These are phyloP conservation scores for Malus sieversii DNA, from an alignment of 306 rosid species.

Conservation along the genomic window DNA sequence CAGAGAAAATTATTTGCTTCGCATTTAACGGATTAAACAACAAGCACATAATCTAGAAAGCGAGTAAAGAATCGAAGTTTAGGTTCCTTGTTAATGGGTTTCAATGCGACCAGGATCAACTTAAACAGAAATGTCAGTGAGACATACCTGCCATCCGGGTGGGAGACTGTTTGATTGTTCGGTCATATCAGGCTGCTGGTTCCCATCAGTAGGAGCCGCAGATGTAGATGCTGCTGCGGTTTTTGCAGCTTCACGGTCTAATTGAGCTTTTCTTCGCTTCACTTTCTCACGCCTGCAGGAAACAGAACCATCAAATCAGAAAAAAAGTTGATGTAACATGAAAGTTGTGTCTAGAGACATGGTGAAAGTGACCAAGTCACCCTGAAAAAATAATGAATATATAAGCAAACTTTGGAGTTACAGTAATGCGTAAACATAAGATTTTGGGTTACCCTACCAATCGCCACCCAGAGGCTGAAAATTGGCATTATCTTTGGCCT, in stretches of 20 bases:
- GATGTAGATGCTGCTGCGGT: slow-evolving; percentile 2
- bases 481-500: slow-evolving; percentile 90
- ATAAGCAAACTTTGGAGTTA: background rate
- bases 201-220: slow-evolving; percentile 31
- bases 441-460: slow-evolving; percentile 49
- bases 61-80: background rate
- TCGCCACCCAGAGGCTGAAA: slow-evolving; percentile 95
- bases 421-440: background rate
- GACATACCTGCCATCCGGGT: slow-evolving; percentile 75
- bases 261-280: slow-evolving; percentile 71
- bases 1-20: background rate
- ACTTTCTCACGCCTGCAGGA: slow-evolving; percentile 74
- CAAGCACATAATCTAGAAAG: background rate
- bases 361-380: background rate
- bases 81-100: background rate
- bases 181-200: slow-evolving; percentile 46
- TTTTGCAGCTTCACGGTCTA: slow-evolving; percentile 36
- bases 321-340: background rate
- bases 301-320: background rate
- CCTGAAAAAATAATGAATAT: background rate
- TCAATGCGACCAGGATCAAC: background rate
- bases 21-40: background rate
- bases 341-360: background rate
- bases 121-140: background rate
- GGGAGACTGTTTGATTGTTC: slow-evolving; percentile 67